Evolutionary conservation across 805 yeast species (phyloP), one percentile per base, ranked within the genome.

Genomic region (Debaryomyces prosopidis): DNA sequence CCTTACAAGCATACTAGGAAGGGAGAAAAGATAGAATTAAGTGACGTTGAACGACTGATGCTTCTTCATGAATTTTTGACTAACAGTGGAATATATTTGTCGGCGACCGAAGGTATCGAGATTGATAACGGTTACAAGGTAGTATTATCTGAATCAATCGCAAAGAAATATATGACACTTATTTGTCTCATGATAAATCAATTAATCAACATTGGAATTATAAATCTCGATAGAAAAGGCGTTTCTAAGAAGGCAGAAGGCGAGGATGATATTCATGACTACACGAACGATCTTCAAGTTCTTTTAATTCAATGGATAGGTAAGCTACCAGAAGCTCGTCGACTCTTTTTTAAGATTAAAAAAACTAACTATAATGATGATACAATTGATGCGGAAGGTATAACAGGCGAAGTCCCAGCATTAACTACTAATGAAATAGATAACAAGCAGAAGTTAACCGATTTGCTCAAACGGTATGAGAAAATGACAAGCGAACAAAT

Each of bases 281-380:
- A 80, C 55, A 66, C 74, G 7, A 73, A 80, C 44, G 89, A 83
- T 51, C 58, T 85, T 17, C 85, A 82, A 52, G 74, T 80, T 7
- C 65, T 85, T 30, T 63, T 85, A 40, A 72, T 85, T 50, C 79
- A 77, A 44, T 84, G 89, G 88, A 77, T 85, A 30, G 84, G 85
- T 4, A 68, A 60, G 46, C 44, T 82, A 0, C 83, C 85, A 0
- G 87, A 81, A 42, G 89, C 90, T 0, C 71, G 83, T 49, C 77
- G 74, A 36, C 55, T 85, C 4, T 84, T 79, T 52, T 81, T 80
- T 52, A 53, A 54, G 45, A 45, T 55, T 7, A 60, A 63, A 43
- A 58, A 50, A 34, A 50, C 54, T 32, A 49, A 44, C 28, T 45
- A 49, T 31, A 48, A 44, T 9, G 35, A 35, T 5, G 30, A 45